Base-by-base conservation (phyloP, 129 eudicot genomes). In the Escallonia herrerae region DNA sequence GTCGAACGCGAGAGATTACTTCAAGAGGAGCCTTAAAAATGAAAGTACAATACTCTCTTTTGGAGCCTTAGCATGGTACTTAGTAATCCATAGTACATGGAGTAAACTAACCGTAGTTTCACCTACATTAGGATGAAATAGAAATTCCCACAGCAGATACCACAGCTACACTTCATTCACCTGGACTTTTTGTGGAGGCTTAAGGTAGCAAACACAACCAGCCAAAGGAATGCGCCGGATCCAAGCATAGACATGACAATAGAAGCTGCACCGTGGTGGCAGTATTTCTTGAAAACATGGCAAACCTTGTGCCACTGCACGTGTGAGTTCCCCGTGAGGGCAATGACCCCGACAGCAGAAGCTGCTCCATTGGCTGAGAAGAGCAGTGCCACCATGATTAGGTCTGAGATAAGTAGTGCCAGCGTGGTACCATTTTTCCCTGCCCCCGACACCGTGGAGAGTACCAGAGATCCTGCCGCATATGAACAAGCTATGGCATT, bases 401-500 rank as follows among this genome's bases (percentile, higher is more conserved):
- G 7, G 58, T 53, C 58, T 12, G 58, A 53, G 4, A 53, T 53
- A 8, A 53, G 22, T 9, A 53, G 58, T 53, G 22, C 58, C 58
- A 53, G 14, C 5, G 58, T 33, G 9, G 0, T 45, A 8, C 7
- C 9, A 2, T 8, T 5, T 33, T n/a, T 53, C 14, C 14, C 14
- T 5, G 7, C 33, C 0, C 58, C 33, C 2, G 22, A 2, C 22
- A 53, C 13, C 58, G 5, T 53, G 22, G n/a, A 53, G 58, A 53
- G 1, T 2, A 9, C 33, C 33, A 53, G 58, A 11, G 58, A 53
- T 53, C 15, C 58, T 53, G 7, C 58, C 5, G 33, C 13, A 53
- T 53, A 53, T 53, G 58, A 12, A n/a, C 58, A 53, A 12, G 58
- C 58, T 12, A 53, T 53, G 22, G 58, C 58, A 53, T 53, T 53